Evolutionary conservation across 139 green algal species (phyloP).

Genomic region (Ettlia oleoabundans): DNA sequence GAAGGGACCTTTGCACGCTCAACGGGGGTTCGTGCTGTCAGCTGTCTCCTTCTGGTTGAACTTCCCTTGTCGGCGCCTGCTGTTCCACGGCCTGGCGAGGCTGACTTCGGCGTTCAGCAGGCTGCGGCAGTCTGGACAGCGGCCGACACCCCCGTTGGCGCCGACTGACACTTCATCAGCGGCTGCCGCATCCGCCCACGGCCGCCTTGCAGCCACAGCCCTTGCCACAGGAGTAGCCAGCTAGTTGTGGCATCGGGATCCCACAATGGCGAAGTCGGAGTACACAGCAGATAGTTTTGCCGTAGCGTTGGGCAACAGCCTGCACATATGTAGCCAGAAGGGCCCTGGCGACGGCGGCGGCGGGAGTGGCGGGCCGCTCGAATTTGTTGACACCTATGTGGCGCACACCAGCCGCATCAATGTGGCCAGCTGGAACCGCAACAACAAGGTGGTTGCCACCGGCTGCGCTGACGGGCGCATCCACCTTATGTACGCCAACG

Average conservation of each 20-base stretch:
- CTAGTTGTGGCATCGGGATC: too few species aligned
- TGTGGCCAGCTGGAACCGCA: slow-evolving; percentile 41
- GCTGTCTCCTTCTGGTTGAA: too few species aligned
- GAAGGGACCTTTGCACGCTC: too few species aligned
- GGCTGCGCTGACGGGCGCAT: slow-evolving; percentile 33
- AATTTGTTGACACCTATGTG: neutral
- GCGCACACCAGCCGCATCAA: neutral
- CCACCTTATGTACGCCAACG: slow-evolving; percentile 34
- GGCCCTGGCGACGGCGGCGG: neutral
- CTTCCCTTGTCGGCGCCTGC: too few species aligned
- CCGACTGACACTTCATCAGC: too few species aligned
- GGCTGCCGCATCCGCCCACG: neutral
- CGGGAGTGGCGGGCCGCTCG: neutral
- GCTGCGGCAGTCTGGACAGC: too few species aligned
- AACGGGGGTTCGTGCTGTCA: too few species aligned
- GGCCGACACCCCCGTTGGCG: too few species aligned
- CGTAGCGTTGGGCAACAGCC: neutral
- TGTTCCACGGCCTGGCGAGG: too few species aligned
- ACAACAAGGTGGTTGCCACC: slow-evolving; percentile 52
- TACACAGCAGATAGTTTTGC: neutral
- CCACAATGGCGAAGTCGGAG: neutral
- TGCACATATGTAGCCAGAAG: slow-evolving; percentile 8
- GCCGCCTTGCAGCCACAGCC: neutral
- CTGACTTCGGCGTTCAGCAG: too few species aligned
- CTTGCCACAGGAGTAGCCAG: neutral